phyloP scores from a whole-genome alignment of 2,329 filamentous ascomycete genomes.

The Emergomyces orientalis region DNA sequence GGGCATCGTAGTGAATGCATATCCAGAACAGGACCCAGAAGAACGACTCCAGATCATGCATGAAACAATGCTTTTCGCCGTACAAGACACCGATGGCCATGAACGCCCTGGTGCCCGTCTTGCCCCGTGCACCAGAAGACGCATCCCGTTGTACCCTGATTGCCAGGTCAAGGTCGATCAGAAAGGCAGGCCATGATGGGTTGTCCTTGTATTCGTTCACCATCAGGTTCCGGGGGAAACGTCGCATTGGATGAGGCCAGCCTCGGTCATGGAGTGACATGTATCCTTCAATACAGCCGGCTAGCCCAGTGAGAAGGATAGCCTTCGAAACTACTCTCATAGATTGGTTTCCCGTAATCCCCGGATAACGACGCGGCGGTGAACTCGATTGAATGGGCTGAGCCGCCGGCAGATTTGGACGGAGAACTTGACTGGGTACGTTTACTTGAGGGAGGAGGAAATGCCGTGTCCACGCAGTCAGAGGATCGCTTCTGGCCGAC shows the following conservation, averaged over 20 bases:
- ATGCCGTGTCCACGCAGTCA: background rate
- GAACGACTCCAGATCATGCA: conserved; percentile 43
- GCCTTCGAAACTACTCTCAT: background rate
- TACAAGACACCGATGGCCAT: conserved; percentile 23
- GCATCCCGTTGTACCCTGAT: background rate
- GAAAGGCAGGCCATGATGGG: background rate
- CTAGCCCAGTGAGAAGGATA: background rate
- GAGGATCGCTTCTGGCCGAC: background rate
- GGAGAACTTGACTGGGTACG: background rate
- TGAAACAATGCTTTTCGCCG: conserved; percentile 38
- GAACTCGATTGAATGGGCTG: background rate
- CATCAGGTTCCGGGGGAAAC: background rate
- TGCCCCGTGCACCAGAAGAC: background rate
- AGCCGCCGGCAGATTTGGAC: background rate
- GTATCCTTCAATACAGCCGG: background rate
- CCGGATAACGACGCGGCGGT: background rate
- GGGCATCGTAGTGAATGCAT: conserved; percentile 31
- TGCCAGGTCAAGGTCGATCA: background rate
- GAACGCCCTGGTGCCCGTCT: background rate
- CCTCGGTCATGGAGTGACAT: background rate
- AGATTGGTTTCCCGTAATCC: background rate
- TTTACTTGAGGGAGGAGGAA: too few relatives aligned
- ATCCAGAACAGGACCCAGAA: conserved; percentile 44
- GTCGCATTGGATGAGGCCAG: background rate
- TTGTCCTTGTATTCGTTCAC: background rate